A percentile compares a stretch with the other conserved stretches of the same genome.
phyloP scores from a whole-genome alignment of 2,329 filamentous ascomycete genomes.

The Cladosporium velox region DNA sequence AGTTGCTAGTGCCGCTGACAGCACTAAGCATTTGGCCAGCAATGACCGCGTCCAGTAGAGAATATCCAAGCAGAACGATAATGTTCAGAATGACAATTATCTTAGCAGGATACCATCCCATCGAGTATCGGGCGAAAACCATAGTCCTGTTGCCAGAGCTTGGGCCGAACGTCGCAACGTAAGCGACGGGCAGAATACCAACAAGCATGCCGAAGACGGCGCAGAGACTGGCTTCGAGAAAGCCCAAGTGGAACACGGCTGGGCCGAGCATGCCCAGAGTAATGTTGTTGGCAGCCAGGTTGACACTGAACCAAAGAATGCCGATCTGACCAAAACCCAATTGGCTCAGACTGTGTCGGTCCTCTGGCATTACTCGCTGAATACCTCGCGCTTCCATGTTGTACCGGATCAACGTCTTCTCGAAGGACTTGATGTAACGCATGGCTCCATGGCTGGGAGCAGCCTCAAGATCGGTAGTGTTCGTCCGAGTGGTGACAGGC shows the following conservation, averaged over 20 bases:
- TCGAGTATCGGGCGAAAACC: conserved; percentile 62
- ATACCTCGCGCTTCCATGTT: conserved; percentile 64
- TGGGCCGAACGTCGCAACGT: conserved; percentile 64
- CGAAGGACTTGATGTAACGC: conserved; percentile 34
- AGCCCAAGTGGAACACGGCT: conserved; percentile 59
- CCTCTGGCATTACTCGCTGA: conserved; percentile 56
- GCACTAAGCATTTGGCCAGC: conserved; percentile 69
- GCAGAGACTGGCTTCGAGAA: conserved; percentile 58
- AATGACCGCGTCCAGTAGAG: conserved; percentile 65
- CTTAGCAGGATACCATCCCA: conserved; percentile 68
- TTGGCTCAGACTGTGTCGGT: conserved; percentile 55
- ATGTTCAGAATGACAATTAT: conserved; percentile 64
- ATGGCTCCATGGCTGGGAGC: conserved; percentile 4
- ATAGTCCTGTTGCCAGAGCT: conserved; percentile 63
- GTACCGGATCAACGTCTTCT: conserved; percentile 49
- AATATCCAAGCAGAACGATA: conserved; percentile 60
- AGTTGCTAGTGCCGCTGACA: conserved; percentile 58
- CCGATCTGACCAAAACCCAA: conserved; percentile 59
- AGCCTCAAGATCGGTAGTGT: conserved; percentile 13
- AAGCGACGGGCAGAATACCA: conserved; percentile 58
- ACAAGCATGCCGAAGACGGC: conserved; percentile 60
- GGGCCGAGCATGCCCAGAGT: conserved; percentile 66
- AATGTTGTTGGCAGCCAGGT: conserved; percentile 64
- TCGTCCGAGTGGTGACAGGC: conserved; percentile 3
- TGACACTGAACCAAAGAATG: conserved; percentile 63